phyloP scores from a whole-genome alignment of 164 flowering plant genomes.

The Vitis amurensis region DNA sequence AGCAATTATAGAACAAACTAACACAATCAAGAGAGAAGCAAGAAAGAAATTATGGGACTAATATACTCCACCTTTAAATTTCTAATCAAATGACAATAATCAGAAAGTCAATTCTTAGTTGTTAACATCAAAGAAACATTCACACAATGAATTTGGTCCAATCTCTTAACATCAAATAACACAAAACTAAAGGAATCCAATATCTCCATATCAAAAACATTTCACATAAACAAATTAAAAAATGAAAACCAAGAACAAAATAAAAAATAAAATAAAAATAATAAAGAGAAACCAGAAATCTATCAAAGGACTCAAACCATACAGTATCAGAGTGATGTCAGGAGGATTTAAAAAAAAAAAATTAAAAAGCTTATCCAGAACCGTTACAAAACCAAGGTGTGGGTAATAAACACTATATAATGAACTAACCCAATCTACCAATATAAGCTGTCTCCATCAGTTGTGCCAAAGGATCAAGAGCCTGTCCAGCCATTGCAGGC shows the following conservation, averaged over 20 bases:
- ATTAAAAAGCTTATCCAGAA: too few relatives aligned
- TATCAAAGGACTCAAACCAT: too few relatives aligned
- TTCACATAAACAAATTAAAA: too few relatives aligned
- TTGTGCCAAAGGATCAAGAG: conserved; percentile 82
- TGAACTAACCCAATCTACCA: conserved; percentile 73
- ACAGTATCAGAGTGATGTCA: too few relatives aligned
- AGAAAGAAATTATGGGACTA: not conserved
- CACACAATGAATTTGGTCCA: not conserved
- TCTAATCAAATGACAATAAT: not conserved
- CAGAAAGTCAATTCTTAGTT: not conserved
- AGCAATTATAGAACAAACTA: not conserved
- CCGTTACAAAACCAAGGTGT: not conserved
- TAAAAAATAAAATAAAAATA: not conserved
- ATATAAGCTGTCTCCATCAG: conserved; percentile 96
- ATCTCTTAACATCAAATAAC: too few relatives aligned
- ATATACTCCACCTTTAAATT: not conserved
- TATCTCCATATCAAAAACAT: too few relatives aligned
- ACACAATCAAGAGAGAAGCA: not conserved
- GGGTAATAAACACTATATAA: not conserved
- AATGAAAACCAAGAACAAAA: not conserved
- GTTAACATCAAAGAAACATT: not conserved
- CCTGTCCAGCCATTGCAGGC: conserved; percentile 93
- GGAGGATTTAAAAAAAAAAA: too few relatives aligned
- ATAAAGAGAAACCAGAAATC: not conserved
- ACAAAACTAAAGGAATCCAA: too few relatives aligned